Evolutionary conservation across 306 rosid genomes (phyloP), one percentile per base, ranked within the genome.

Genomic region (Cucurbita argyrosperma): DNA sequence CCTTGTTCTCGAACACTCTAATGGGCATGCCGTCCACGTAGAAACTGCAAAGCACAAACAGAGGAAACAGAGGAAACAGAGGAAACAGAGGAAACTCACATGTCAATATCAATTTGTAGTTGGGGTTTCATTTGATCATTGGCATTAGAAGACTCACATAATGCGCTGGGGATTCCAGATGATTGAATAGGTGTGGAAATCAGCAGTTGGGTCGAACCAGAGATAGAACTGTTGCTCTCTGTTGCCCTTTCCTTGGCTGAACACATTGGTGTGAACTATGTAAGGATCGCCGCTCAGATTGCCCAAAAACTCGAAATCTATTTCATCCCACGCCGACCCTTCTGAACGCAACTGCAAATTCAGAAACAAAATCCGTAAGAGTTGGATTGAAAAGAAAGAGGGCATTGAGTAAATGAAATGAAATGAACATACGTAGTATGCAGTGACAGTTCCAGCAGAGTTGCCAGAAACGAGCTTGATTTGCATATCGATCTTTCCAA

Each of bases 121-220:
- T 30, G 3, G 35, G 35, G 35, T 30, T 30, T 30, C 35, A 30
- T 30, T 30, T 30, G 35, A 30, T 30, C 35, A 30, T 30, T 30
- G 35, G 35, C 35, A 30, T 30, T 30, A 30, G 35, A 30, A 30
- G 35, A 37, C 80, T 76, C 72, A 82, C 85, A 82, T 74, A 54
- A 82, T 72, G 18, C 74, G 71, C 1, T 59, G 72, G 21, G 81
- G 82, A 53, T 77, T 83, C 86, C 82, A 83, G 1, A 80, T 82
- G 51, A 90, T 77, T 35, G 95, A 84, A 35, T 88, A 88, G 10
- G 92, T 87, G 81, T 88, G 92, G 35, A 90, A 88, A 78, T 87
- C 89, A 19, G 85, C 78, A 1, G 97, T 85, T 39, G 97, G 95
- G 79, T 90, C 92, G 70, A 90, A 88, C 97, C 95, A 90, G 8